A percentile compares a stretch with the other conserved stretches of the same genome.
Evolutionary conservation across 2,329 filamentous ascomycete genomes (phyloP).

Genomic region (Fusarium nelsonii): DNA sequence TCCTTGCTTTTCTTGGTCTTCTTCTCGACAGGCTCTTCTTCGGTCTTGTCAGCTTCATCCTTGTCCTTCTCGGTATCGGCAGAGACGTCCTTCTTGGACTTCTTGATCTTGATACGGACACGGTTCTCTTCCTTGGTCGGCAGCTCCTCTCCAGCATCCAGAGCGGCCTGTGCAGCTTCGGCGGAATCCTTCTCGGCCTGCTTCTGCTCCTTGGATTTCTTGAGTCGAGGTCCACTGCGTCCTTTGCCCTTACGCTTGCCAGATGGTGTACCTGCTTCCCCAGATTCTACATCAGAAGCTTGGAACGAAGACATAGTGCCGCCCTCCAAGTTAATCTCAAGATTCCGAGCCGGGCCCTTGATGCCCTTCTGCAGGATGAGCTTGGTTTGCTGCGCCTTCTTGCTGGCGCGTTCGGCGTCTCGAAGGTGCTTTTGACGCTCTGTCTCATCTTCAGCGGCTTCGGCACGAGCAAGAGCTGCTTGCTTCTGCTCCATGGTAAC

Average conservation of each 20-base stretch:
- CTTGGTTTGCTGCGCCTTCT: constrained; percentile 92
- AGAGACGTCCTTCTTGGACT: constrained; percentile 53
- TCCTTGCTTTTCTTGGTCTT: constrained; percentile 66
- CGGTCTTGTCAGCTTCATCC: constrained; percentile 60
- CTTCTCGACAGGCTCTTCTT: constrained; percentile 50
- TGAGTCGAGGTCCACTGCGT: constrained; percentile 75
- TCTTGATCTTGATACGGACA: constrained; percentile 74
- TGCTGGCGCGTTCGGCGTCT: constrained; percentile 89
- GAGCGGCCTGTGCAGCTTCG: constrained; percentile 85
- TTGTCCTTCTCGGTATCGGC: constrained; percentile 59
- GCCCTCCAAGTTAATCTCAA: constrained; percentile 85
- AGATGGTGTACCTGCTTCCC: constrained; percentile 54
- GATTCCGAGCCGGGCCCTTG: constrained; percentile 77
- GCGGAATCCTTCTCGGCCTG: constrained; percentile 85
- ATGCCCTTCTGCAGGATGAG: constrained; percentile 87
- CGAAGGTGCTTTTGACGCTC: constrained; percentile 84
- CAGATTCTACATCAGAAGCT: constrained; percentile 69
- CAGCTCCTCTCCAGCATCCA: constrained; percentile 82
- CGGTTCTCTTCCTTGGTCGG: constrained; percentile 68
- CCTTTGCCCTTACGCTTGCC: constrained; percentile 59
- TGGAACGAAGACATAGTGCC: constrained; percentile 89
- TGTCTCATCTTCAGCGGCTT: constrained; percentile 82
- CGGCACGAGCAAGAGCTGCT: constrained; percentile 80
- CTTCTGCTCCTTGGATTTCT: constrained; percentile 92
- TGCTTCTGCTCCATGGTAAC: constrained; percentile 93